A percentile compares a stretch with the other conserved stretches of the same genome.
These are phyloP conservation scores for Starmerella kuoi DNA, from an alignment of 805 yeast genomes.

Conservation along the genomic window DNA sequence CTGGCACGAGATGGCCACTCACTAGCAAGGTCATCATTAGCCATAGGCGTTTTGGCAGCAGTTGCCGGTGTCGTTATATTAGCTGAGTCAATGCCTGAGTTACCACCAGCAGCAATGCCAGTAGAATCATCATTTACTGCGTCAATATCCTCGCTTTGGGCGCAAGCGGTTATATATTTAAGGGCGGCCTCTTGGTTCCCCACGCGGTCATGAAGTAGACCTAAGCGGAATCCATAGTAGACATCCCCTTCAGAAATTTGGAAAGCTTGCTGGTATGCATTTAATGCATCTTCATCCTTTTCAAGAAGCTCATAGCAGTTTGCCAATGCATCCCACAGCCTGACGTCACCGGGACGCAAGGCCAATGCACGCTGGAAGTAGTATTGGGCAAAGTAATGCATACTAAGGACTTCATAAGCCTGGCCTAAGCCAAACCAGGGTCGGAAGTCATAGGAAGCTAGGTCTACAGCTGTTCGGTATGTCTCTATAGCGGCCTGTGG, in stretches of 20 bases:
- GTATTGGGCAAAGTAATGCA: constrained; percentile 84
- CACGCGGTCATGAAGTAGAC: constrained; percentile 48
- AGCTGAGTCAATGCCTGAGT: background rate
- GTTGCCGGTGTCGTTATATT: background rate
- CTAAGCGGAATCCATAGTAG: constrained; percentile 51
- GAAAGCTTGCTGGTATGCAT: constrained; percentile 69
- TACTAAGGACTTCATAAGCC: constrained; percentile 91
- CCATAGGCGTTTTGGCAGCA: background rate
- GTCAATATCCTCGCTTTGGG: constrained; percentile 48
- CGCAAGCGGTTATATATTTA: constrained; percentile 52
- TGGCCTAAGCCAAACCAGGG: constrained; percentile 99
- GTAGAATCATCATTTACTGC: background rate
- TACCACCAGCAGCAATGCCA: background rate
- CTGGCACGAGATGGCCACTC: constrained; percentile 46
- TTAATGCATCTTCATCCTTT: constrained; percentile 59
- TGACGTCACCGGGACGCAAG: constrained; percentile 72
- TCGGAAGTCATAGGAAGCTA: constrained; percentile 75
- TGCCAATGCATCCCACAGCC: constrained; percentile 96
- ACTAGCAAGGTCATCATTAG: constrained; percentile 8
- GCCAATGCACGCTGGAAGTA: constrained; percentile 87
- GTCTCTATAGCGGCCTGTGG: constrained; percentile 96
- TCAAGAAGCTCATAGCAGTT: constrained; percentile 74
- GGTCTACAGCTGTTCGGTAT: constrained; percentile 84
- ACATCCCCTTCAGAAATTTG: constrained; percentile 45
- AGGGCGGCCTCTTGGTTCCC: constrained; percentile 44